phyloP scores from a whole-genome alignment of 1,139 yeast genomes.

The Suhomyces wounanorum region DNA sequence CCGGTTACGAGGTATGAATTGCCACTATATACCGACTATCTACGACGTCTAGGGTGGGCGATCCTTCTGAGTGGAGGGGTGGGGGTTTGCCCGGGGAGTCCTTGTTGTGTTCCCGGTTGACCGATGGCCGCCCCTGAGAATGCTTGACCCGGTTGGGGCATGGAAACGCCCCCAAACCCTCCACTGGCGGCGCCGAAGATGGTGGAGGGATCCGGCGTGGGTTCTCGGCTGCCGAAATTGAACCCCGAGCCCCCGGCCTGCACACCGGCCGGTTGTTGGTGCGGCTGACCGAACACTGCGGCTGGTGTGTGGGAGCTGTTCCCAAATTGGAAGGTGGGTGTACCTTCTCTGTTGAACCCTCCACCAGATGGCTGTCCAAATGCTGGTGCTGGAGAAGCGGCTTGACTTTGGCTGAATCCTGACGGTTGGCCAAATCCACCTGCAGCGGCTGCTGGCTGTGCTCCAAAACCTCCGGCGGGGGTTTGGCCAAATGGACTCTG shows the following conservation, averaged over 20 bases:
- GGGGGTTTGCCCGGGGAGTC: constrained; percentile 11
- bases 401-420: neutral
- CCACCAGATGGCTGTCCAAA: constrained; percentile 4
- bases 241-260: constrained; percentile 5
- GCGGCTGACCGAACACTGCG: constrained; percentile 15
- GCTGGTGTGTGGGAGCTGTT: constrained; percentile 15
- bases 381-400: neutral
- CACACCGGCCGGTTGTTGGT: constrained; percentile 4
- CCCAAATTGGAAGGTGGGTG: constrained; percentile 16
- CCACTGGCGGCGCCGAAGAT: constrained; percentile 20
- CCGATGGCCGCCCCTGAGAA: neutral
- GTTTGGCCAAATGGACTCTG: neutral
- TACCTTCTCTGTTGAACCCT: constrained; percentile 10
- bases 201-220: constrained; percentile 33
- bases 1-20: no score
- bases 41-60: constrained; percentile 23
- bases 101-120: constrained; percentile 2
- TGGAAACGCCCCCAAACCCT: constrained; percentile 4
- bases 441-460: neutral
- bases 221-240: constrained; percentile 22
- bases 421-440: constrained; percentile 5
- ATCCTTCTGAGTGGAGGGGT: constrained; percentile 18
- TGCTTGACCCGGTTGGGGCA: constrained; percentile 11
- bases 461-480: neutral
- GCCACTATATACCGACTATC: constrained; percentile 8